phyloP scores from a whole-genome alignment of 345 rosid species.

The Aegle marmelos region DNA sequence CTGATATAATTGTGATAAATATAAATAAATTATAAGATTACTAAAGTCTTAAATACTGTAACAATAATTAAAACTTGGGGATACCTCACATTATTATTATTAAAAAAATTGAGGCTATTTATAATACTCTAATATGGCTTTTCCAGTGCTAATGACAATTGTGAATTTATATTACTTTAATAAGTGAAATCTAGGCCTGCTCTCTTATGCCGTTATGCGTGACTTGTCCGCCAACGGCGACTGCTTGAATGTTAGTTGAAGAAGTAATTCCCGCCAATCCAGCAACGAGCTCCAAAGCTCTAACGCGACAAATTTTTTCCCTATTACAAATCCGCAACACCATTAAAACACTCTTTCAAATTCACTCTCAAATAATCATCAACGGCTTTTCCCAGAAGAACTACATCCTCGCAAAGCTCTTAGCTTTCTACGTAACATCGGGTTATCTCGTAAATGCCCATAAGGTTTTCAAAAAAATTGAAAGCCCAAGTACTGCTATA shows the following conservation, averaged over 20 bases:
- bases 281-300: slow-evolving; percentile 23
- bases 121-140: too few species aligned
- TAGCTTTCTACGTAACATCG: slow-evolving; percentile 29
- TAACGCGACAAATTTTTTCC: slow-evolving; percentile 34
- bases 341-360: slow-evolving; percentile 17
- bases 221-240: neutral
- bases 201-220: too few species aligned
- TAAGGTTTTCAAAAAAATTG: slow-evolving; percentile 17
- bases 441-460: slow-evolving; percentile 18
- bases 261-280: slow-evolving; percentile 13
- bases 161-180: too few species aligned
- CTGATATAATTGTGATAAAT: too few species aligned
- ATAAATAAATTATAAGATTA: too few species aligned
- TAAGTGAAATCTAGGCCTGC: too few species aligned
- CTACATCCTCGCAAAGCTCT: slow-evolving; percentile 30
- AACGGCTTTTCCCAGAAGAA: slow-evolving; percentile 35
- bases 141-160: too few species aligned
- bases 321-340: slow-evolving; percentile 25
- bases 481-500: slow-evolving; percentile 33
- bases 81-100: too few species aligned
- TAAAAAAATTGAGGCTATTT: too few species aligned
- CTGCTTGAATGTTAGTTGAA: slow-evolving; percentile 21
- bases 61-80: too few species aligned
- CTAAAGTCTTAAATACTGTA: too few species aligned
- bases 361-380: slow-evolving; percentile 32